Conservation (phyloP, 352 stramenopile species). For the Phytophthora rubi region DNA sequence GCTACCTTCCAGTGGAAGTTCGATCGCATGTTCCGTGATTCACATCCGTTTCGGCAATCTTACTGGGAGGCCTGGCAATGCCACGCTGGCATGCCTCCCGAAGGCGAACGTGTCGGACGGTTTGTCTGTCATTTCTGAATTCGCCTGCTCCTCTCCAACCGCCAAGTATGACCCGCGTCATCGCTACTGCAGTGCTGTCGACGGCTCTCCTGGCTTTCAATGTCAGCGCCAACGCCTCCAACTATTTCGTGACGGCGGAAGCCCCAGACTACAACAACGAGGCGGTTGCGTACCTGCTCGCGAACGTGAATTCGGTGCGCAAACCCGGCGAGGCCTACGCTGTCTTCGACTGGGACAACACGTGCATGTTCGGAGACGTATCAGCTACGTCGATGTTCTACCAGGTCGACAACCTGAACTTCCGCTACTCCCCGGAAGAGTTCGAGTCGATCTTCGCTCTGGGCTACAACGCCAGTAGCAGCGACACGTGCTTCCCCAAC, state of each 20-base stretch:
- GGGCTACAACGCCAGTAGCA: conserved; percentile 47
- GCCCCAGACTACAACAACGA: conserved; percentile 56
- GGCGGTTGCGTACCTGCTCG: conserved; percentile 36
- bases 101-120: neutral
- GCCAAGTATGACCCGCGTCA: conserved; percentile 5
- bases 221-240: neutral
- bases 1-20: conserved; percentile 5
- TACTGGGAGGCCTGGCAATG: neutral
- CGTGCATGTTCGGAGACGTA: conserved; percentile 60
- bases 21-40: neutral
- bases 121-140: conserved; percentile 4
- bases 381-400: conserved; percentile 56
- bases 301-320: conserved; percentile 35
- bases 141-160: neutral
- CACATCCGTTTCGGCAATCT: conserved; percentile 2
- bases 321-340: conserved; percentile 46
- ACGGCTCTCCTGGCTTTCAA: conserved; percentile 10
- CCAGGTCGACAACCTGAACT: conserved; percentile 55
- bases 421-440: conserved; percentile 42
- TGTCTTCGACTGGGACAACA: conserved; percentile 66
- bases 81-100: neutral
- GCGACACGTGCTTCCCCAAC: conserved; percentile 46
- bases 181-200: conserved; percentile 8
- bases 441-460: conserved; percentile 51
- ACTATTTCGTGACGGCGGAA: conserved; percentile 50